Evolutionary conservation across 2,329 filamentous ascomycete genomes (phyloP).

Genomic region (Exophiala sideris): DNA sequence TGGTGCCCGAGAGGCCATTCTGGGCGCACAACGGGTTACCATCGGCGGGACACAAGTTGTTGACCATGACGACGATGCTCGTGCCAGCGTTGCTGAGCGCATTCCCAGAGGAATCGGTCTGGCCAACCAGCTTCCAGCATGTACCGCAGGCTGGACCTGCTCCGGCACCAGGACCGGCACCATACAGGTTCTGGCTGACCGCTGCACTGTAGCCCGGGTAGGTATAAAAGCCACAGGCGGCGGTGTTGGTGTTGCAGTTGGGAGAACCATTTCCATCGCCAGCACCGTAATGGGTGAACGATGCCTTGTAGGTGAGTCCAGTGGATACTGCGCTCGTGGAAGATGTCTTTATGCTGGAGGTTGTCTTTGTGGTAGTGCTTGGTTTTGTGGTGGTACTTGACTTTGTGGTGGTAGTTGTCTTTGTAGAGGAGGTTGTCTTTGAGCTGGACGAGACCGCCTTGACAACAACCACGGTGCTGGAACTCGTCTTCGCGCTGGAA

Average conservation of each 20-base stretch:
- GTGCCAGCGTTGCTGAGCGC: conserved; percentile 31
- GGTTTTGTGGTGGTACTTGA: conserved; percentile 1
- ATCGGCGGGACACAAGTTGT: conserved; percentile 39
- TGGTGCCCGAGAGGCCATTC: conserved; percentile 32
- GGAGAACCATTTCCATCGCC: conserved; percentile 33
- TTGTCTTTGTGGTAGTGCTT: conserved; percentile 2
- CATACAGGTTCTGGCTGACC: conserved; percentile 39
- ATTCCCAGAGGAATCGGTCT: conserved; percentile 32
- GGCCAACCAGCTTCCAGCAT: conserved; percentile 38
- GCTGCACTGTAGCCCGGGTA: conserved; percentile 38
- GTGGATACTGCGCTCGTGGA: conserved; percentile 10
- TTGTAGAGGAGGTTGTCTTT: not conserved
- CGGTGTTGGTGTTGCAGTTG: conserved; percentile 37
- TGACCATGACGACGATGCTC: conserved; percentile 39
- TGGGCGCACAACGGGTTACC: conserved; percentile 40
- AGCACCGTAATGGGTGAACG: conserved; percentile 36
- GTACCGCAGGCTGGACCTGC: conserved; percentile 40
- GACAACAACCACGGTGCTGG: not conserved
- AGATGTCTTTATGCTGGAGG: conserved; percentile 4
- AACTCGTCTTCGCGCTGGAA: too few species aligned
- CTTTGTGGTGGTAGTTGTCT: not conserved
- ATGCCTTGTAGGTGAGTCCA: conserved; percentile 29
- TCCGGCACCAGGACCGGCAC: conserved; percentile 36
- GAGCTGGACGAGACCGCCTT: not conserved
- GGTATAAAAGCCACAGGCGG: conserved; percentile 36